These are phyloP conservation scores for Leccinum barrowsii DNA, from an alignment of 768 basidiomycete species.

Conservation along the genomic window DNA sequence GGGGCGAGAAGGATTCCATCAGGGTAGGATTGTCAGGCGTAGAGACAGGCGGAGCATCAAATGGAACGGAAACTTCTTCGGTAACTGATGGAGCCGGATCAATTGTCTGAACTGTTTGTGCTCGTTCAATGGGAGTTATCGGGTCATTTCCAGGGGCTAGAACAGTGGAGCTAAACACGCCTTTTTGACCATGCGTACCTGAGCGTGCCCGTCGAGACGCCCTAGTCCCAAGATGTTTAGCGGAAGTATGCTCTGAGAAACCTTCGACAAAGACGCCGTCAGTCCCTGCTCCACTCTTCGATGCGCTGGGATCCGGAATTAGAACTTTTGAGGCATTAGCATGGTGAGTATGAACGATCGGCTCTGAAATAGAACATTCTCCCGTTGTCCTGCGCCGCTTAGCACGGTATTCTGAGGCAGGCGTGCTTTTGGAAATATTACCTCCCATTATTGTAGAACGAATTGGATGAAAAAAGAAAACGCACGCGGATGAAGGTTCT, in stretches of 20 bases:
- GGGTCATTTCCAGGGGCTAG: constrained; percentile 1
- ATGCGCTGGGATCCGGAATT: background rate
- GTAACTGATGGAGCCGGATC: constrained; percentile 3
- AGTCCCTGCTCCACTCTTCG: constrained; percentile 2
- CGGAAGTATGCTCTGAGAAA: background rate
- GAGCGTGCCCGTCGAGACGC: background rate
- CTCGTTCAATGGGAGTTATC: background rate
- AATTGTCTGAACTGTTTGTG: background rate
- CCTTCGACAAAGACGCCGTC: background rate
- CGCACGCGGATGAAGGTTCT: constrained; percentile 11
- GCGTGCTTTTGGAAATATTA: background rate
- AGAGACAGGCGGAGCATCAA: background rate
- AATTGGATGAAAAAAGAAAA: background rate
- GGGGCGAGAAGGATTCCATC: background rate
- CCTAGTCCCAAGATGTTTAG: background rate
- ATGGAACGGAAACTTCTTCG: background rate
- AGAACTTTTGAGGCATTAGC: background rate
- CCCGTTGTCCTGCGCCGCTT: constrained; percentile 9
- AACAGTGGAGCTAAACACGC: constrained; percentile 11
- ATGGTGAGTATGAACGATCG: background rate
- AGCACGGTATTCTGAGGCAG: background rate
- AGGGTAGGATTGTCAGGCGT: background rate
- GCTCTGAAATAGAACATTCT: background rate
- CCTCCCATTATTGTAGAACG: background rate
- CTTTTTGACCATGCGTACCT: background rate